These are phyloP conservation scores for Quercus variabilis DNA, from an alignment of 306 rosid species.

Conservation along the genomic window DNA sequence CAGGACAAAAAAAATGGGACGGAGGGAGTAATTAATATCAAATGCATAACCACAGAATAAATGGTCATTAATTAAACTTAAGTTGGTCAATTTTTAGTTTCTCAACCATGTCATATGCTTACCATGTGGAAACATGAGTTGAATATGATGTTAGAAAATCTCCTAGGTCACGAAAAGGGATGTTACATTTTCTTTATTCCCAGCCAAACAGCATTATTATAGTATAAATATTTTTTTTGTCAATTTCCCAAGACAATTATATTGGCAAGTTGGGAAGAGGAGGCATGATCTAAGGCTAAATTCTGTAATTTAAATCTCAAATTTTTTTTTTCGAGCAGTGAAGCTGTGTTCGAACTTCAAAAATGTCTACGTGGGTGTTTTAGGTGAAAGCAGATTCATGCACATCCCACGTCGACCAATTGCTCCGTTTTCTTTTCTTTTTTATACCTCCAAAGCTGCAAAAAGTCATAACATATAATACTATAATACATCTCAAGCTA, in stretches of 20 bases:
- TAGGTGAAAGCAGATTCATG: slow-evolving; percentile 49
- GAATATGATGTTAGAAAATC: neutral
- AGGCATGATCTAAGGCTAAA: slow-evolving; percentile 9
- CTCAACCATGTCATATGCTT: neutral
- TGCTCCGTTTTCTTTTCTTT: neutral
- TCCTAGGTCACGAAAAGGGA: neutral
- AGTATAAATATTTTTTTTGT: neutral
- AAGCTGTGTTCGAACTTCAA: slow-evolving; percentile 20
- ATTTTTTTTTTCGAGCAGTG: slow-evolving; percentile 26
- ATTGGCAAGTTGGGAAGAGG: neutral
- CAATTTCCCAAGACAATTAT: slow-evolving; percentile 10
- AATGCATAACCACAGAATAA: neutral
- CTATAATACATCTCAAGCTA: neutral
- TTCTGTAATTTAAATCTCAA: slow-evolving; percentile 20
- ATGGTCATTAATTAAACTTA: neutral
- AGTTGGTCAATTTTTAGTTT: neutral
- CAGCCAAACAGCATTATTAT: too few species aligned
- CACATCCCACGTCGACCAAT: slow-evolving; percentile 44
- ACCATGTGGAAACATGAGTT: slow-evolving; percentile 2
- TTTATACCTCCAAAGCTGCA: slow-evolving; percentile 11
- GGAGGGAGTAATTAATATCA: neutral
- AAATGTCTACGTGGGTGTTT: slow-evolving; percentile 37
- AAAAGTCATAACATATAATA: neutral
- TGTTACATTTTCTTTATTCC: neutral
- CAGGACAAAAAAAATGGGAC: too few species aligned